Evolutionary conservation across 2,329 filamentous ascomycete genomes (phyloP).

Genomic region (Botrytis galanthina): DNA sequence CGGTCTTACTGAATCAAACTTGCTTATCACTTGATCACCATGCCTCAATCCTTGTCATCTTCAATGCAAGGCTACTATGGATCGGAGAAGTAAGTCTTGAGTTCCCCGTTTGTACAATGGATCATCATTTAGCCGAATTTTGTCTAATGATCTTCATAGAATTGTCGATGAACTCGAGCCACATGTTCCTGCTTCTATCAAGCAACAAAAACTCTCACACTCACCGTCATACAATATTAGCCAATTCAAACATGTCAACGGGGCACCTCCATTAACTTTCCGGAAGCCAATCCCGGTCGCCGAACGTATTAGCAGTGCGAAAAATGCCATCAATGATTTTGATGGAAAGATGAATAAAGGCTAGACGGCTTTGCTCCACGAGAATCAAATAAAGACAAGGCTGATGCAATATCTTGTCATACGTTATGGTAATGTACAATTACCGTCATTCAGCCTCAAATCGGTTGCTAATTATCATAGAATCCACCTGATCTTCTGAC

Average conservation of each 20-base stretch:
- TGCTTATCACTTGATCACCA: not conserved
- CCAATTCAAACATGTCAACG: not conserved
- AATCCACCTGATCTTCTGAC: not conserved
- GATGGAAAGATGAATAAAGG: slow-evolving; percentile 10
- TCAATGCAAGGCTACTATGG: slow-evolving; percentile 18
- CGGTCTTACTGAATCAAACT: not conserved
- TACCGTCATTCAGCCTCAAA: not conserved
- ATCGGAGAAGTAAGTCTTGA: slow-evolving; percentile 13
- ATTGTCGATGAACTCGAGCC: not conserved
- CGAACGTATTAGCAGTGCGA: slow-evolving; percentile 3
- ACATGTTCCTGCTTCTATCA: not conserved
- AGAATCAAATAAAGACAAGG: not conserved
- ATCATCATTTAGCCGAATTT: slow-evolving; percentile 1
- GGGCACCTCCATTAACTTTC: not conserved
- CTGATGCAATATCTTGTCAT: not conserved
- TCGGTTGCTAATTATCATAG: not conserved
- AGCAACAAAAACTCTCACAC: not conserved
- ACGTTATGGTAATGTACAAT: not conserved
- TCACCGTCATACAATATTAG: not conserved
- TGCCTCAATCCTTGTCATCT: slow-evolving; percentile 20
- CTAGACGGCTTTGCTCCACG: not conserved
- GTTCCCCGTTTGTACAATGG: not conserved
- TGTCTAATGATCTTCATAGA: slow-evolving; percentile 2
- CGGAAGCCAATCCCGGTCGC: slow-evolving; percentile 7
- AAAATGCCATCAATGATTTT: slow-evolving; percentile 5